Evolutionary conservation across 2,329 filamentous ascomycete genomes (phyloP), one percentile per base, ranked within the genome.

Genomic region (Cadophora malorum): DNA sequence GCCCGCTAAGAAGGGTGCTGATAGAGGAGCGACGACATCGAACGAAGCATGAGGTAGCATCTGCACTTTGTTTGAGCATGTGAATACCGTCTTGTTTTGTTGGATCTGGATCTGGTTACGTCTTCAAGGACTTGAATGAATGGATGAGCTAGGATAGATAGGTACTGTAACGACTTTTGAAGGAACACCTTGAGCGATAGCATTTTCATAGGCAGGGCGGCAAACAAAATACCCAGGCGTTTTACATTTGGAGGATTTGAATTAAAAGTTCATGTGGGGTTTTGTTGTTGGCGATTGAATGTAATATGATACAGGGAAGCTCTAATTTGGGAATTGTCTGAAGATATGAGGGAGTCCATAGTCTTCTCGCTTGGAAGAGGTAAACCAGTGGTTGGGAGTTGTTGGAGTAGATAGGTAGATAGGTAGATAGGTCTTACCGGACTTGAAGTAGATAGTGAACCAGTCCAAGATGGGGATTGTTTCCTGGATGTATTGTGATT

Each of bases 1-100:
- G 12, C 83, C 84, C 1, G 78, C 73, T 38, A 74, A 69, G 71
- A 75, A 75, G 70, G 65, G 71, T 68, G 67, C 71, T 31, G 73
- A 76, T 70, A 70, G 75, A 33, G 74, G 74, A 6, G 72, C 73
- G 8, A 75, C 74, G 21, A 47, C 50, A 12, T 63, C 61, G 9
- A 45, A 2, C 21, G 62, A 45, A 35, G 10, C 33, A 9, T 55
- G 50, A 64, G 35, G 12, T 25, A 28, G 25, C 2, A 21, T 19
- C 28, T n/a, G 19, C 9, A 21, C 31, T 38, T 7, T 21, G 3
- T 9, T 14, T 21, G 19, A 58, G 31, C 31, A 58, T 58, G 7
- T 5, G 55, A n/a, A 38, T 38, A 58, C 31, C 3, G n/a, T 23
- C 38, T 23, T 49, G 41, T 49, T 58, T 33, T 45, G 41, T 16